A percentile compares a stretch with the other conserved stretches of the same genome.
These are phyloP conservation scores for Penicillium sp. DNA, from an alignment of 2,329 filamentous ascomycete genomes.

Conservation along the genomic window DNA sequence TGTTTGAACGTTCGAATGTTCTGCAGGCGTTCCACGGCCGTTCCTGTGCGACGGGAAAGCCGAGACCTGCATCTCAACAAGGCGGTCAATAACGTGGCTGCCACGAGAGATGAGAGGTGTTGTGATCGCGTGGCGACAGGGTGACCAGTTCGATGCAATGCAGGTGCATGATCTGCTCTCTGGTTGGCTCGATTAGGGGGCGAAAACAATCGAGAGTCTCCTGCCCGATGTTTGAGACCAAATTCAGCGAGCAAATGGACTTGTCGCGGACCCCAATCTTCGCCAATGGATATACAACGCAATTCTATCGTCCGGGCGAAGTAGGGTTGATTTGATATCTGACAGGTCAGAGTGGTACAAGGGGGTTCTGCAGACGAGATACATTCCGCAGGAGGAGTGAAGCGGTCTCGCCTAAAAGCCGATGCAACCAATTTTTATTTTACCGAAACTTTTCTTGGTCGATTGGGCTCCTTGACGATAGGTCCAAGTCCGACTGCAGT, in stretches of 20 bases:
- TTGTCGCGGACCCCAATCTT: not conserved
- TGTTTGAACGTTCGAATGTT: constrained; percentile 15
- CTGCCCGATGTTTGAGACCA: not conserved
- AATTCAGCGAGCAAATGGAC: not conserved
- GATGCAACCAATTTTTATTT: not conserved
- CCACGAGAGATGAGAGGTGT: constrained; percentile 28
- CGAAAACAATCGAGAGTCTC: not conserved
- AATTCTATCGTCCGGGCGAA: not conserved
- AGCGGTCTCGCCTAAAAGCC: not conserved
- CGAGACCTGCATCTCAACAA: constrained; percentile 6
- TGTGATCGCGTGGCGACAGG: constrained; percentile 9
- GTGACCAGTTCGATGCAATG: not conserved
- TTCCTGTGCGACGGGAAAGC: constrained; percentile 15
- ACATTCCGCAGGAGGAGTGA: not conserved
- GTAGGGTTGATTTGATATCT: not conserved
- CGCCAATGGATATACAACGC: not conserved
- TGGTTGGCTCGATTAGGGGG: not conserved
- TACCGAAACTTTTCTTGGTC: not conserved
- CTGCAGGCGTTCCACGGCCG: constrained; percentile 16
- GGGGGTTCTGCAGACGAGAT: not conserved
- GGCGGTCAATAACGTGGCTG: constrained; percentile 33
- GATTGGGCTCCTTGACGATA: not conserved
- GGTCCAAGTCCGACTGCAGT: not conserved
- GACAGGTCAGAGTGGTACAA: constrained; percentile 4
- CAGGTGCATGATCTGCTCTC: not conserved